phyloP scores from a whole-genome alignment of 768 basidiomycete genomes.

The Lactarius sanguifluus region DNA sequence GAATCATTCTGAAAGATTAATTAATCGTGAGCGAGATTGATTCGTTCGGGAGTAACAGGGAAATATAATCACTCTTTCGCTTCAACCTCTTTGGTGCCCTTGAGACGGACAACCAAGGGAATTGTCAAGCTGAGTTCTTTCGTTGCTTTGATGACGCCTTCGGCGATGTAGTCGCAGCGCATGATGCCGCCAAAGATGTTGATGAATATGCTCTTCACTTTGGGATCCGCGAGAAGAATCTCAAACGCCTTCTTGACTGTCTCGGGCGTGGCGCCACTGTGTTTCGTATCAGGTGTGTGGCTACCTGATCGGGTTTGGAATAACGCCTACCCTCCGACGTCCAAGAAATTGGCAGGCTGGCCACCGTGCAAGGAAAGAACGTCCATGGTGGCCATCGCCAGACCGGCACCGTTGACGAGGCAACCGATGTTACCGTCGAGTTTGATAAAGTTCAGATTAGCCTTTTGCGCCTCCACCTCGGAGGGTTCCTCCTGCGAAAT shows the following conservation, averaged over 20 bases:
- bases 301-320: constrained; percentile 14
- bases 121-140: constrained; percentile 84
- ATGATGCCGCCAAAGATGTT: constrained; percentile 99
- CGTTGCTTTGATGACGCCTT: constrained; percentile 97
- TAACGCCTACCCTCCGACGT: constrained; percentile 82
- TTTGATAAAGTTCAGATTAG: constrained; percentile 97
- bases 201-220: constrained; percentile 98
- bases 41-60: constrained; percentile 5
- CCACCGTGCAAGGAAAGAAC: constrained; percentile 96
- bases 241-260: constrained; percentile 99
- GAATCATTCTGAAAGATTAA: constrained; percentile 72
- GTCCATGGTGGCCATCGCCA: constrained; percentile 99
- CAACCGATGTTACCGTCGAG: constrained; percentile 97
- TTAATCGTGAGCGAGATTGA: constrained; percentile 22
- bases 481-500: constrained; percentile 94
- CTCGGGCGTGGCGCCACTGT: constrained; percentile 94
- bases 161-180: constrained; percentile 98
- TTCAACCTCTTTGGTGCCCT: constrained; percentile 95
- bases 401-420: constrained; percentile 96
- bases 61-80: constrained; percentile 73
- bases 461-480: constrained; percentile 97
- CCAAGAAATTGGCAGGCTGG: constrained; percentile 97
- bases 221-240: constrained; percentile 83
- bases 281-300: neutral
- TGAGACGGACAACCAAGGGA: constrained; percentile 90